These are phyloP conservation scores for Syzygium syzygioides DNA, from an alignment of 441 rosid species.

Conservation along the genomic window DNA sequence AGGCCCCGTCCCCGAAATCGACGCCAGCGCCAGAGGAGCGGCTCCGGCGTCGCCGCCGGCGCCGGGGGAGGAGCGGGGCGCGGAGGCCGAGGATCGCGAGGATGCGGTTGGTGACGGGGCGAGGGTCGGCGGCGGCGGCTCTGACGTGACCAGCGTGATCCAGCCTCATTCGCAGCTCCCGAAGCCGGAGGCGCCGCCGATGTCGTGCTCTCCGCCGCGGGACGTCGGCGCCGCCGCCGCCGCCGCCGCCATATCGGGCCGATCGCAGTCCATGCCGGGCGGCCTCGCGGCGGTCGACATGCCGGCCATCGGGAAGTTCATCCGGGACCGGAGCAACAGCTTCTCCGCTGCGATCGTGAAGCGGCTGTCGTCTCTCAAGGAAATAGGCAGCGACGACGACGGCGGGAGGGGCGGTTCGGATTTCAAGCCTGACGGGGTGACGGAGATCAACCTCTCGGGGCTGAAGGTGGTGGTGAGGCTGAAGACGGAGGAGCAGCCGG, in stretches of 20 bases:
- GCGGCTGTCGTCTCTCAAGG: conserved; percentile 32
- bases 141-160: conserved; percentile 9
- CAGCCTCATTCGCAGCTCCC: conserved; percentile 66
- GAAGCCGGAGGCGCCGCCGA: conserved; percentile 68
- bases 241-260: background rate
- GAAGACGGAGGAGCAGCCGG: conserved; percentile 17
- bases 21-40: background rate
- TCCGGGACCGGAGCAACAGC: conserved; percentile 49
- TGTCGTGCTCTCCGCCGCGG: conserved; percentile 10
- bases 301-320: conserved; percentile 46
- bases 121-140: background rate
- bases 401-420: background rate
- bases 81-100: background rate
- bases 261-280: conserved; percentile 31
- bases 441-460: conserved; percentile 67
- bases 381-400: background rate
- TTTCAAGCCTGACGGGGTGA: conserved; percentile 20
- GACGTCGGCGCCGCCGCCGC: background rate
- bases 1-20: background rate
- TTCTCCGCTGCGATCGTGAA: conserved; percentile 50
- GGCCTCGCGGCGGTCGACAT: conserved; percentile 21
- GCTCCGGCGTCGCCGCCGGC: background rate
- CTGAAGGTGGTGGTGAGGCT: conserved; percentile 57
- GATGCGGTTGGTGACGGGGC: background rate
- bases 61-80: background rate